Evolutionary conservation across 2,329 filamentous ascomycete genomes (phyloP).

Genomic region (Pseudovirgaria hyperparasitica): DNA sequence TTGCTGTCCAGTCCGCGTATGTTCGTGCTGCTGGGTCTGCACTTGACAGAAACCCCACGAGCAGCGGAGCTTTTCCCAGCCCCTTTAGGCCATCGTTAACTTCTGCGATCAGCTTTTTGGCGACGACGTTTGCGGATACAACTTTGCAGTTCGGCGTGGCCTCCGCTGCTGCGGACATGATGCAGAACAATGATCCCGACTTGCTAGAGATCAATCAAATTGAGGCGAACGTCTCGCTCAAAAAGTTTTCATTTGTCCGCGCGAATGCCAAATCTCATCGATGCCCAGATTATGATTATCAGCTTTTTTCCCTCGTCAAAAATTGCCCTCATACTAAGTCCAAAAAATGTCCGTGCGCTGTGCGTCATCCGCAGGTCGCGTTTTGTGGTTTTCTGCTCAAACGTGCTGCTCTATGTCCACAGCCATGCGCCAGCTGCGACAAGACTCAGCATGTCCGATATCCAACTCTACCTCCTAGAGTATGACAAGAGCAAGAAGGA

Average conservation of each 20-base stretch:
- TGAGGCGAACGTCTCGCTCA: too few species aligned
- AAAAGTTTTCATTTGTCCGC: too few species aligned
- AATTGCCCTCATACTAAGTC: too few species aligned
- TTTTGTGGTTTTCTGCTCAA: constrained; percentile 7
- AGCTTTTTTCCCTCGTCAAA: too few species aligned
- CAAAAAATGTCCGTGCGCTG: not conserved
- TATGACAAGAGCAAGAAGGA: constrained; percentile 35
- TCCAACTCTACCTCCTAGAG: constrained; percentile 39
- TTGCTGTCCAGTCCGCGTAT: constrained; percentile 95
- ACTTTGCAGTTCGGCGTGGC: constrained; percentile 64
- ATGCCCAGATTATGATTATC: too few species aligned
- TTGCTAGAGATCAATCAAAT: too few species aligned
- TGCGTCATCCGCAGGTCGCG: not conserved
- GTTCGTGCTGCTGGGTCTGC: constrained; percentile 79
- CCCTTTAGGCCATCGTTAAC: constrained; percentile 63
- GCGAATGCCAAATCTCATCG: too few species aligned
- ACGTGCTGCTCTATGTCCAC: not conserved
- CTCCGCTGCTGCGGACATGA: too few species aligned
- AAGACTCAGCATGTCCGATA: constrained; percentile 34
- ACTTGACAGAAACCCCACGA: constrained; percentile 89
- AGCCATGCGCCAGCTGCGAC: constrained; percentile 5
- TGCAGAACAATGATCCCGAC: too few species aligned
- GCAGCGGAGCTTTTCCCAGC: constrained; percentile 59
- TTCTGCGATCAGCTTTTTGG: constrained; percentile 67
- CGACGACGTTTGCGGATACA: constrained; percentile 75